These are phyloP conservation scores for Hygrophila difformis DNA, from an alignment of 257 asterid species.

Conservation along the genomic window DNA sequence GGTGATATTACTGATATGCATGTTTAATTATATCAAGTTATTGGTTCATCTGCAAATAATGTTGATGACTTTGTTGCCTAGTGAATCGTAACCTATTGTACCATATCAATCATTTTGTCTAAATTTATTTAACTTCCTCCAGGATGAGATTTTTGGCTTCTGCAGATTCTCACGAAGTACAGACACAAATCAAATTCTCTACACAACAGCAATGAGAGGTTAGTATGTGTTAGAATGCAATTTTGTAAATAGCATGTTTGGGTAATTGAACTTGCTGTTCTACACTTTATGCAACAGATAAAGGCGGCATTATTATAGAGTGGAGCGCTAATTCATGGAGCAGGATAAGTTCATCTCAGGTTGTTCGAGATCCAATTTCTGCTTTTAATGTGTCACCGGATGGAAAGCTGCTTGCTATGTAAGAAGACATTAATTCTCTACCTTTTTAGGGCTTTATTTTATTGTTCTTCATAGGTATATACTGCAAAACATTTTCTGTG, in stretches of 20 bases:
- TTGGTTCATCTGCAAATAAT: conserved; percentile 6
- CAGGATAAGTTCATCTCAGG: conserved; percentile 53
- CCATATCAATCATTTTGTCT: conserved; percentile 4
- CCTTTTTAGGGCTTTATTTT: conserved; percentile 1
- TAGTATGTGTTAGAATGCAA: conserved; percentile 16
- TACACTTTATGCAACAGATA: conserved; percentile 28
- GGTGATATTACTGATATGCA: neutral
- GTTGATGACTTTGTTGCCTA: conserved; percentile 7
- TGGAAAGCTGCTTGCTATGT: conserved; percentile 82
- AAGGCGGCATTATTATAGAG: conserved; percentile 55
- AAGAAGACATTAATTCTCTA: conserved; percentile 21
- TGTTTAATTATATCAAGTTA: neutral
- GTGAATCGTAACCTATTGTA: neutral
- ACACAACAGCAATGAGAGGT: conserved; percentile 60
- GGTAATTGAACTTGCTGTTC: conserved; percentile 10
- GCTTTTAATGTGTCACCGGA: conserved; percentile 83
- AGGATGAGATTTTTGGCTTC: conserved; percentile 74
- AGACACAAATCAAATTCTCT: conserved; percentile 54
- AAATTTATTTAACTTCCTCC: conserved; percentile 17
- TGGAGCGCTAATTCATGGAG: conserved; percentile 66
- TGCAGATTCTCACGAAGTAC: conserved; percentile 65
- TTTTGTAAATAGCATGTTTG: conserved; percentile 1
- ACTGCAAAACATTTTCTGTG: conserved; percentile 5
- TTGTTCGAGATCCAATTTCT: conserved; percentile 58
- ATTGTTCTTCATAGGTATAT: conserved; percentile 3